Base-by-base conservation (phyloP, 2,329 filamentous ascomycete genomes). In the Alternaria sp. region DNA sequence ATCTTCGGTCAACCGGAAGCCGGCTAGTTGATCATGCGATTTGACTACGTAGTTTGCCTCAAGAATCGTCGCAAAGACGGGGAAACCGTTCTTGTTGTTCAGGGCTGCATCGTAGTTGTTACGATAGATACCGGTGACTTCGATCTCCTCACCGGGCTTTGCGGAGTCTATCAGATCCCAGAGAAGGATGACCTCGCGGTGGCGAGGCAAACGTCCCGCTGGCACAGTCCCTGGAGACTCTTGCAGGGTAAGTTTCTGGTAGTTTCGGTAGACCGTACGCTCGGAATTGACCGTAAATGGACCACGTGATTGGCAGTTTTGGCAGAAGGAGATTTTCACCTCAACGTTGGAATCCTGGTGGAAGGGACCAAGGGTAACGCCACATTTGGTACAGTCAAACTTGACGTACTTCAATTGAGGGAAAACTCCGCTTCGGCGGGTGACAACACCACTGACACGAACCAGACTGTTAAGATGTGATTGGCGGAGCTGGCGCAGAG, bases 321-420 rank as follows among this genome's bases (percentile, higher is more conserved):
- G 94, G 77, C 95, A 99, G 83, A 92, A 99, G 0, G 91, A 92
- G 70, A 99, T 92, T 81, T 94, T 97, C 75, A 99, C 94, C 79
- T 99, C 95, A 43, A 94, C 89, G 63, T 95, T 96, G 42, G 94
- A 95, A 81, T 99, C 95, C 74, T 99, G 95, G 75, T 97, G 94
- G 83, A 97, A 99, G 18, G 95, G 95, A 1, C 95, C 95, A 3
- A 99, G 86, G 0, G 93, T 97, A 46, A 92, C 87, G 62, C 92
- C 92, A 73, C 95, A 99, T 81, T 97, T 99, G 59, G 85, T 88
- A 81, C 95, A 99, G 81, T 97, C 92, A 75, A 99, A 98, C 81
- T 97, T 97, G 81, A 99, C 92, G 79, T 98, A 97, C 79, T 98
- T 98, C 62, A 99, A 84, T 81, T 99, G 95, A 3, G 95, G 95